Conservation (phyloP, 106 monocot genomes). For the Chionographis japonica region DNA sequence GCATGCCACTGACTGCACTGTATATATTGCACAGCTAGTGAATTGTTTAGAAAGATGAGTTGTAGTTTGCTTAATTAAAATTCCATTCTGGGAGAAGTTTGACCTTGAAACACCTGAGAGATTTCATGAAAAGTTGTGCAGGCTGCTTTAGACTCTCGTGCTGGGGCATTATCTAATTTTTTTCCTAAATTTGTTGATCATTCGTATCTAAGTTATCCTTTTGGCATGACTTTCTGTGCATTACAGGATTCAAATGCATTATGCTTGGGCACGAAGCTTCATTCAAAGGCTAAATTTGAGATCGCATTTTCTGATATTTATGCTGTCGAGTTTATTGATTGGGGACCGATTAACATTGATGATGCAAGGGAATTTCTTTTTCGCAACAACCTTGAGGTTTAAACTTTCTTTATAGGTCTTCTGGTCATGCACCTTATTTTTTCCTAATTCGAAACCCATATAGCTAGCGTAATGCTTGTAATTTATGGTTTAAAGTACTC, state of each 20-base stretch:
- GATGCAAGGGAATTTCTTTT: conserved; percentile 18
- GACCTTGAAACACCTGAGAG: too few species aligned
- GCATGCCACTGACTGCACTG: too few species aligned
- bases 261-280: conserved; percentile 38
- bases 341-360: conserved; percentile 40
- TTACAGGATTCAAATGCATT: conserved; percentile 30
- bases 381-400: conserved; percentile 37
- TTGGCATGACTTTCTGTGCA: conserved; percentile 1
- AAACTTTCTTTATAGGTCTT: neutral
- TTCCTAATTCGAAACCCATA: neutral
- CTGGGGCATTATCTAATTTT: neutral
- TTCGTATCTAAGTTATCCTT: neutral
- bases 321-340: conserved; percentile 53
- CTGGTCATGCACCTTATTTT: neutral
- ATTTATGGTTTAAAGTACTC: neutral
- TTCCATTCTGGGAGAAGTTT: too few species aligned
- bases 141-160: too few species aligned
- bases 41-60: too few species aligned
- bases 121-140: too few species aligned
- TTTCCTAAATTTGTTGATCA: neutral
- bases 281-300: conserved; percentile 31
- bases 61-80: too few species aligned
- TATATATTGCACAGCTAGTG: too few species aligned
- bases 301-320: conserved; percentile 71
- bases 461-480: neutral